Base-by-base conservation (phyloP, 176 grass and related monocot species). In the Rhynchospora tenuis region DNA sequence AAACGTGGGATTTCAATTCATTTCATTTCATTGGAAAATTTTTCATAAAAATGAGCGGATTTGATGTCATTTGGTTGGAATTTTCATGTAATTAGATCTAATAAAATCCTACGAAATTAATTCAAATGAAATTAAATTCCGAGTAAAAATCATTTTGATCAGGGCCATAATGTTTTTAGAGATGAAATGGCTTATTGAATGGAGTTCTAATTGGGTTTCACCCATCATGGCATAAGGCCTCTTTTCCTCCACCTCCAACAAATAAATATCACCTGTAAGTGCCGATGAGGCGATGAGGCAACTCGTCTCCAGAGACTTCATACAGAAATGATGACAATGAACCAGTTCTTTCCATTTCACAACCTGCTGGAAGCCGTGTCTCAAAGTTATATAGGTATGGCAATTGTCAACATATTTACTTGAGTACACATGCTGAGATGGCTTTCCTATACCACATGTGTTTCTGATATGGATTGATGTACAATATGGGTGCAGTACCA, bases 181-280 rank as follows among this genome's bases (percentile, higher is more conserved):
- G 95, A 48, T 92, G 95, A 84, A 90, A 98, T 63, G 92, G 95
- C 78, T 81, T 98, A 76, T 91, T 94, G 86, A 94, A 94, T 84
- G 95, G 93, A 93, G 88, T 93, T 87, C 82, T 98, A 83, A 98
- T 94, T 64, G 95, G 92, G 14, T 22, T 98, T 88, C 87, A 94
- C 76, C 84, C 73, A 29, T 93, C 84, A 9, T 94, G 95, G 77
- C 64, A 93, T 68, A 85, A 84, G 59, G 76, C 57, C 86, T 84
- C 89, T 84, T 98, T 87, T 79, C 95, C 92, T 51, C 90, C 92
- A 59, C 85, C 90, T 76, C 48, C 29, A 80, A 87, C 47, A 83
- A 61, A 62, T 45, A 19, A 71, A n/a, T n/a, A n/a, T n/a, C n/a
- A n/a, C n/a, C 60, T 43, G 78, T 17, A 81, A 90, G 83, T 2